Percentiles rank a stretch among this genome's conserved stretches.
phyloP scores from a whole-genome alignment of 495 filamentous ascomycete genomes.

The Aspergillus nidulans region DNA sequence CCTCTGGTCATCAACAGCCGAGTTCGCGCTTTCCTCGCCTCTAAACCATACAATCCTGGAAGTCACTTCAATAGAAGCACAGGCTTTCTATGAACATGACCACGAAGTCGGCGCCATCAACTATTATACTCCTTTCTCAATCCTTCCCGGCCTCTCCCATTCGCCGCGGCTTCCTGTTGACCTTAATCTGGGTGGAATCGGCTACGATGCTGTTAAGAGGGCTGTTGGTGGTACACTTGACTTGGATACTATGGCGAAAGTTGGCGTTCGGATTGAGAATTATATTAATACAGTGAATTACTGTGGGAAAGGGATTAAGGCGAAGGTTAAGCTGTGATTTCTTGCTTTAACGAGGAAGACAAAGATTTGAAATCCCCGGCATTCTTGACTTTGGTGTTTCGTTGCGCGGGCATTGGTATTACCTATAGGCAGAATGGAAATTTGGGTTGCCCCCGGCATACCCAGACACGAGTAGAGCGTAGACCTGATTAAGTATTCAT shows the following conservation, averaged over 20 bases:
- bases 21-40: constrained; percentile 80
- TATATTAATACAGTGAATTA: constrained; percentile 70
- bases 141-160: constrained; percentile 65
- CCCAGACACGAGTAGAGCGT: no score
- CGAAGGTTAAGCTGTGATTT: constrained; percentile 57
- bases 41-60: constrained; percentile 64
- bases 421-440: no score
- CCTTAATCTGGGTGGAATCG: constrained; percentile 70
- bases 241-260: constrained; percentile 71
- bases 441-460: no score
- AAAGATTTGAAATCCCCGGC: background rate
- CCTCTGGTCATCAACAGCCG: constrained; percentile 77
- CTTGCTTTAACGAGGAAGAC: background rate
- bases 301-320: constrained; percentile 68
- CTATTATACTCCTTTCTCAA: constrained; percentile 68
- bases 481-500: no score
- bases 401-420: background rate
- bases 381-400: background rate
- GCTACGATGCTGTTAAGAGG: constrained; percentile 72
- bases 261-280: constrained; percentile 64
- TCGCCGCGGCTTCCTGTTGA: constrained; percentile 77
- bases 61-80: constrained; percentile 75
- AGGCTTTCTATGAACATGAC: constrained; percentile 75
- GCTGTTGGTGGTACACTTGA: constrained; percentile 81
- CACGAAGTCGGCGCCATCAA: constrained; percentile 71